Base-by-base conservation (phyloP, 192 early-diverging fungal species). In the Coemansia sp. region DNA sequence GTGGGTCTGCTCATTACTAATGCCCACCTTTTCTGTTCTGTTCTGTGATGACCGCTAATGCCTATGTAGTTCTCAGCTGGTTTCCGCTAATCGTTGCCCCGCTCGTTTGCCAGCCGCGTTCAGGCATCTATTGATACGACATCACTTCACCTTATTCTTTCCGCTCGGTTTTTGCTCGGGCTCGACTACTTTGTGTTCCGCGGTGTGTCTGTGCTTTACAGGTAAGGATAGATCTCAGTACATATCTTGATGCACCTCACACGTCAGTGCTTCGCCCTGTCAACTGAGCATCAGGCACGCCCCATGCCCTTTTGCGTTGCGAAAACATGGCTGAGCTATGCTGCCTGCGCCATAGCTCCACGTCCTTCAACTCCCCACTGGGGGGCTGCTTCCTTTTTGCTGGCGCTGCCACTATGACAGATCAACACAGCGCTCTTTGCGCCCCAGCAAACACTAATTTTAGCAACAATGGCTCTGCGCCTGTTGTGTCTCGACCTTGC, bases 131-230 rank as follows among this genome's bases (percentile, higher is more conserved):
- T 53, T 53, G 50, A 29, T 53, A 53, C 50, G 50, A 53, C 24
- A 53, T 4, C 29, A 29, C 22, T 53, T 24, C 24, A 15, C 50
- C 50, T 53, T 53, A 53, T 53, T 53, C 29, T 24, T 18, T 47
- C 45, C 50, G 22, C 50, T 29, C 50, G 24, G 24, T 29, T 13
- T 53, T 29, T 10, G 12, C 27, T 53, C 47, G 47, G 47, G 18
- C 47, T 49, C 50, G 50, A 53, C 22, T 53, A 27, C 27, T 53
- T 53, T 53, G 20, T 53, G 50, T 29, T 53, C 13, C 1, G 24
- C 27, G 50, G 50, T 53, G 50, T 53, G 50, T 53, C 50, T 53
- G 50, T 53, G 8, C 50, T 53, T 53, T 53, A 15, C 50, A 53
- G 50, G 50, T 53, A 53, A 53, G 50, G 22, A 29, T 29, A 5